Evolutionary conservation across 2,329 filamentous ascomycete species (phyloP).

Genomic region (Fusarium buharicum): DNA sequence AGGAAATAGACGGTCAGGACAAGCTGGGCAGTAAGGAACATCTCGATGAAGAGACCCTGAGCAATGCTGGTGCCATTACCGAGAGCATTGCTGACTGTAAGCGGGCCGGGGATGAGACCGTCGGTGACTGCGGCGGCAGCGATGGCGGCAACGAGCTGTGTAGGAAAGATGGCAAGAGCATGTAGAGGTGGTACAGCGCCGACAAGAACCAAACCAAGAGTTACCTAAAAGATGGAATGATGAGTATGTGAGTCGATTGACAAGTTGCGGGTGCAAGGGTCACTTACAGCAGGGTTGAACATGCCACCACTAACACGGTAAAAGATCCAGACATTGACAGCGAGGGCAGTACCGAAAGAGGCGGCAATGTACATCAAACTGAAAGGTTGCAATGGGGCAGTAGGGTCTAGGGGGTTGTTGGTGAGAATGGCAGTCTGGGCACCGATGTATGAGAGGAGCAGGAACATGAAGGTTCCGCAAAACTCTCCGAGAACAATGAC

Average conservation of each 20-base stretch:
- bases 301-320: slow-evolving; percentile 64
- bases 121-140: slow-evolving; percentile 67
- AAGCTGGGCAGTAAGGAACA: slow-evolving; percentile 72
- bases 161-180: slow-evolving; percentile 61
- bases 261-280: background rate
- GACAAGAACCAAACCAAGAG: slow-evolving; percentile 68
- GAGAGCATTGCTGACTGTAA: slow-evolving; percentile 67
- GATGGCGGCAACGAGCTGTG: slow-evolving; percentile 69
- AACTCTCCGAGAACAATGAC: slow-evolving; percentile 62
- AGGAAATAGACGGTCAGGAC: slow-evolving; percentile 75
- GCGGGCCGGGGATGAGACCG: slow-evolving; percentile 66
- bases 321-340: slow-evolving; percentile 67
- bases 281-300: slow-evolving; percentile 62
- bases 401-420: slow-evolving; percentile 44
- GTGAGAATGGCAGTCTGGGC: slow-evolving; percentile 52
- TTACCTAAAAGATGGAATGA: slow-evolving; percentile 52
- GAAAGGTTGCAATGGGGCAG: slow-evolving; percentile 47
- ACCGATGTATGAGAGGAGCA: slow-evolving; percentile 57
- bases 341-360: slow-evolving; percentile 61
- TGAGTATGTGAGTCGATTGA: slow-evolving; percentile 7
- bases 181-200: slow-evolving; percentile 66
- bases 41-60: slow-evolving; percentile 73
- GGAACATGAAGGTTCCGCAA: slow-evolving; percentile 64
- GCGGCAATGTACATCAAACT: slow-evolving; percentile 61
- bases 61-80: slow-evolving; percentile 60